Percentiles rank a stretch among this genome's conserved stretches.
Conservation (phyloP, 306 rosid species). For the Glycyrrhiza uralensis region DNA sequence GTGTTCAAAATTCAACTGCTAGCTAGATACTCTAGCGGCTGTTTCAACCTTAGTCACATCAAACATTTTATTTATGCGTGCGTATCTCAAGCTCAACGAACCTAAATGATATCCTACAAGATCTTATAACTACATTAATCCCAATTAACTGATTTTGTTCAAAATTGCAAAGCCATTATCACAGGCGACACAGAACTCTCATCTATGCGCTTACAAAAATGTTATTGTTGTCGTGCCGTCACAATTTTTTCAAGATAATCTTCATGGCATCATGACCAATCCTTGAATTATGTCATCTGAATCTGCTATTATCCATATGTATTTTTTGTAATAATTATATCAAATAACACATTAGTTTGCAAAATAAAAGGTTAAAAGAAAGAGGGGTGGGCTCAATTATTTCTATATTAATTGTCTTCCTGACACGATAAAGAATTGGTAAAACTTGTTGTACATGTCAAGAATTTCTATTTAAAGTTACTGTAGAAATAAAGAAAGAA, state of each 20-base stretch:
- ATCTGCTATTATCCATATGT: neutral
- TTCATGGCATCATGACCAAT: constrained; percentile 21
- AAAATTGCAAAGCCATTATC: neutral
- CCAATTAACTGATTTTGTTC: neutral
- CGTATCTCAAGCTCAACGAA: constrained; percentile 32
- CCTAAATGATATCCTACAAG: constrained; percentile 23
- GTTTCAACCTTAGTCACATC: constrained; percentile 27
- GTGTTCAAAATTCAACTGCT: constrained; percentile 19
- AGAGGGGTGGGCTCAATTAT: neutral
- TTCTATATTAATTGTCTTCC: neutral
- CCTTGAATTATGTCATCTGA: constrained; percentile 21
- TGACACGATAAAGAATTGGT: neutral
- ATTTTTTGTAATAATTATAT: neutral
- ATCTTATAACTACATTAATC: neutral
- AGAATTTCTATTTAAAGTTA: neutral
- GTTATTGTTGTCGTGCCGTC: neutral
- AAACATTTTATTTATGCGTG: neutral
- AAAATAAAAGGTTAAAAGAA: too few species aligned
- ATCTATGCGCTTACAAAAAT: neutral
- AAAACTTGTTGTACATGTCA: neutral
- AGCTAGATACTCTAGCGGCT: constrained; percentile 22
- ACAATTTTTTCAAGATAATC: constrained; percentile 10
- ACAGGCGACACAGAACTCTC: neutral
- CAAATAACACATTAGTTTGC: neutral
- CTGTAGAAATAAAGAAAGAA: neutral